These are phyloP conservation scores for Castanospermum australe DNA, from an alignment of 306 rosid species.

Conservation along the genomic window DNA sequence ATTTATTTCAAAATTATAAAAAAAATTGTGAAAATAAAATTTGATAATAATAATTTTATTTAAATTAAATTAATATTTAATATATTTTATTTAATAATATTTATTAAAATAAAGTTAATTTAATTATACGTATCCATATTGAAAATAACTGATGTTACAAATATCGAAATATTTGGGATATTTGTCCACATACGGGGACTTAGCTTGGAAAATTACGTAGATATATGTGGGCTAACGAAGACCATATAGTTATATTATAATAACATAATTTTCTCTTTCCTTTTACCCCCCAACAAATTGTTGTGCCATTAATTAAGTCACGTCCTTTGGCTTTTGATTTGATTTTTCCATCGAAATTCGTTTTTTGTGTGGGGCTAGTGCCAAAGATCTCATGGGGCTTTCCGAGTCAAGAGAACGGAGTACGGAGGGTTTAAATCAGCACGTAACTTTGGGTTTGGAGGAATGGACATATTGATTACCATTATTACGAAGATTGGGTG, in stretches of 20 bases:
- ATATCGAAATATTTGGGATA: too few relatives aligned
- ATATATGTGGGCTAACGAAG: background rate
- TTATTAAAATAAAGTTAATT: too few relatives aligned
- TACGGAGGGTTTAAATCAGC: background rate
- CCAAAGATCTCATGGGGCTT: background rate
- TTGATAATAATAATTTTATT: too few relatives aligned
- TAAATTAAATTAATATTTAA: too few relatives aligned
- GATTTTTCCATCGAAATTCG: background rate
- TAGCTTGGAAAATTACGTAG: too few relatives aligned
- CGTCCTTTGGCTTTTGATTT: background rate
- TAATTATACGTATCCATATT: too few relatives aligned
- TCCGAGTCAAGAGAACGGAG: background rate
- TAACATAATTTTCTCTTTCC: background rate
- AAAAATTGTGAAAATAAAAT: too few relatives aligned
- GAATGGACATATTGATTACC: too few relatives aligned
- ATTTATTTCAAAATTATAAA: too few relatives aligned
- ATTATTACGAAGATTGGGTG: too few relatives aligned
- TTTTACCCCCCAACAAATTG: background rate
- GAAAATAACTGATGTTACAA: too few relatives aligned
- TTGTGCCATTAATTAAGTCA: background rate
- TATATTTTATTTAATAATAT: too few relatives aligned
- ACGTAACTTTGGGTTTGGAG: background rate
- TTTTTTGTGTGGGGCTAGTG: background rate
- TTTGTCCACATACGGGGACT: background rate
- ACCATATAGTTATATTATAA: background rate